Conservation (phyloP, 352 stramenopile genomes). For the Globisporangium takayamanum region DNA sequence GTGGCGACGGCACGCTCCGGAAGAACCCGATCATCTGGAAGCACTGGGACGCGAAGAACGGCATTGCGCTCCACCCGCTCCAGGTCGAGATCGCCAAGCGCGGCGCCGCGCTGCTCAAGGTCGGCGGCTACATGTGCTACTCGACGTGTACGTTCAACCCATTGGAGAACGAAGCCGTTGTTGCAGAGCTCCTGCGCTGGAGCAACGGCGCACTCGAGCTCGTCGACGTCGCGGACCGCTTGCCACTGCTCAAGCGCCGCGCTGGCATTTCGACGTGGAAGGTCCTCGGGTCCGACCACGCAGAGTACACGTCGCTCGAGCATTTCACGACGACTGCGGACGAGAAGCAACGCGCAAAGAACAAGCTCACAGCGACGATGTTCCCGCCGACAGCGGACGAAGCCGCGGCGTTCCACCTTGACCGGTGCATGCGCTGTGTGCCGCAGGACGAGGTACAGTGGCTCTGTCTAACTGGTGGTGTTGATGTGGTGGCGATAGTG, state of each 20-base stretch:
- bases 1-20: conserved; percentile 96
- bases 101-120: conserved; percentile 87
- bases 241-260: conserved; percentile 82
- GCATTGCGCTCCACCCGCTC: conserved; percentile 90
- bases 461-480: neutral
- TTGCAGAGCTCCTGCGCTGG: conserved; percentile 92
- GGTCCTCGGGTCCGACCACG: conserved; percentile 85
- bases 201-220: conserved; percentile 88
- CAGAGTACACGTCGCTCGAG: conserved; percentile 73
- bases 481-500: neutral
- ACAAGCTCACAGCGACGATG: conserved; percentile 83
- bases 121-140: conserved; percentile 94
- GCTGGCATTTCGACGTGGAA: conserved; percentile 91
- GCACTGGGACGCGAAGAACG: conserved; percentile 90
- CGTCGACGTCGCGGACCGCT: conserved; percentile 78
- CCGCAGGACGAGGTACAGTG: conserved; percentile 92
- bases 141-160: conserved; percentile 98
- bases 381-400: conserved; percentile 87
- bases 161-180: conserved; percentile 99
- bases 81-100: conserved; percentile 95
- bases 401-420: conserved; percentile 68
- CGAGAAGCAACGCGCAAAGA: conserved; percentile 58
- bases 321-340: conserved; percentile 44
- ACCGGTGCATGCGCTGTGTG: conserved; percentile 95
- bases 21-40: conserved; percentile 97